phyloP scores from a whole-genome alignment of 176 grass and related monocot species.

The Carex cristatella region DNA sequence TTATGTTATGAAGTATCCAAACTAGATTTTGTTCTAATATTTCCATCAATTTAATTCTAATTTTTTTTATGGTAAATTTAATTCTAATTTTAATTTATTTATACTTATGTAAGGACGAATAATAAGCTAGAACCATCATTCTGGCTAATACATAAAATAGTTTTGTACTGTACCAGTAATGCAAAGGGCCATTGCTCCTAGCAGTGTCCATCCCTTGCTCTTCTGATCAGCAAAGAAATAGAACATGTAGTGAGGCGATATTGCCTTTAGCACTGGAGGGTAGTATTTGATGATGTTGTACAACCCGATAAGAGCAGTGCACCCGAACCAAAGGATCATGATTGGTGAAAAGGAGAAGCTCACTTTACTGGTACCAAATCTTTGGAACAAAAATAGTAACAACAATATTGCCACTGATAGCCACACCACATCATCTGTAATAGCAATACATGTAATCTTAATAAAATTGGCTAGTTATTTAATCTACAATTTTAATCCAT shows the following conservation, averaged over 20 bases:
- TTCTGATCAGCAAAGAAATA: constrained; percentile 51
- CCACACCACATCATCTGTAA: constrained; percentile 55
- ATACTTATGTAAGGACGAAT: background rate
- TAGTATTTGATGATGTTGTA: constrained; percentile 72
- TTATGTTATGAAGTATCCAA: background rate
- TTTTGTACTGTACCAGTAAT: constrained; percentile 50
- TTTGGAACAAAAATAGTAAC: constrained; percentile 53
- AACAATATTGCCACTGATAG: constrained; percentile 55
- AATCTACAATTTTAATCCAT: background rate
- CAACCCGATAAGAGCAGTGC: constrained; percentile 39
- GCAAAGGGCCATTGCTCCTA: constrained; percentile 61
- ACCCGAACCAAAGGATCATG: constrained; percentile 59
- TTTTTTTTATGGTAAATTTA: background rate
- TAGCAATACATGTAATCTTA: background rate
- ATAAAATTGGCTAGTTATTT: background rate
- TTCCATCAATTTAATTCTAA: background rate
- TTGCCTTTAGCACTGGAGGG: constrained; percentile 52
- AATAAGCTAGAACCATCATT: background rate
- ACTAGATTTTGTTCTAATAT: background rate
- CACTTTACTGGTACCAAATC: constrained; percentile 64
- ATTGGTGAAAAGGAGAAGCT: constrained; percentile 73
- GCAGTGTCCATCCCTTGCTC: constrained; percentile 50
- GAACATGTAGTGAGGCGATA: constrained; percentile 48
- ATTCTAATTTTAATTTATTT: background rate
- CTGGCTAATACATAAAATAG: background rate